These are phyloP conservation scores for Metschnikowia peoriensis DNA, from an alignment of 805 yeast species.

Conservation along the genomic window DNA sequence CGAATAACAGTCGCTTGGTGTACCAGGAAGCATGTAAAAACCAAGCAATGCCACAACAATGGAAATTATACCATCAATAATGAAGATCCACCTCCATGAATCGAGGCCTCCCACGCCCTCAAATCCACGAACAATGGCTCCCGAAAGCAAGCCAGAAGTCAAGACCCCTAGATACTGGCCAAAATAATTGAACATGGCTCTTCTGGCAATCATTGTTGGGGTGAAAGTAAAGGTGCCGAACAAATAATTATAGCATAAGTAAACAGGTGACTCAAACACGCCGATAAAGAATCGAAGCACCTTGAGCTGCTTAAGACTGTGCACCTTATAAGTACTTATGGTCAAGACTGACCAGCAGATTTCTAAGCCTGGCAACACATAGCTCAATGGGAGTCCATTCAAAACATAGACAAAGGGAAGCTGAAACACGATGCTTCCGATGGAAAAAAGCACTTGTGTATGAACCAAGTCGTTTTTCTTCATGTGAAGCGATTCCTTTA, in stretches of 20 bases:
- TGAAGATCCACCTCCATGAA: conserved; percentile 19
- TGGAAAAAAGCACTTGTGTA: conserved; percentile 24
- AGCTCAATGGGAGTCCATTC: conserved; percentile 23
- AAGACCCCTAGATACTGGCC: conserved; percentile 31
- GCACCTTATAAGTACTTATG: conserved; percentile 19
- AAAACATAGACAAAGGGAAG: conserved; percentile 24
- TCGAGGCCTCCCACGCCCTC: conserved; percentile 16
- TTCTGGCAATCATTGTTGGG: conserved; percentile 23
- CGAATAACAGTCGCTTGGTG: conserved; percentile 20
- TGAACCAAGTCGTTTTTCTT: conserved; percentile 27
- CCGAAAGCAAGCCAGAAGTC: conserved; percentile 29
- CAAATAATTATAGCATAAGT: conserved; percentile 26
- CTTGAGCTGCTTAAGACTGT: conserved; percentile 20
- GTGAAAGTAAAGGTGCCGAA: conserved; percentile 24
- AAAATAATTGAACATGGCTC: conserved; percentile 25
- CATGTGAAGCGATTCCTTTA: conserved; percentile 25
- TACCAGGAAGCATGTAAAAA: conserved; percentile 22
- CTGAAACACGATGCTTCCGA: conserved; percentile 26
- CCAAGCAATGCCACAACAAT: conserved; percentile 16
- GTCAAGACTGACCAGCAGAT: conserved; percentile 25
- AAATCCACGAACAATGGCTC: conserved; percentile 18
- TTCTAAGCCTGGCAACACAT: conserved; percentile 21
- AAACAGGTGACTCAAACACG: conserved; percentile 25
- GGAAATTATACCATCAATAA: conserved; percentile 17
- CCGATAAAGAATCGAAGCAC: conserved; percentile 26